These are phyloP conservation scores for Fragilaria crotonensis DNA, from an alignment of 108 stramenopile genomes.

Conservation along the genomic window DNA sequence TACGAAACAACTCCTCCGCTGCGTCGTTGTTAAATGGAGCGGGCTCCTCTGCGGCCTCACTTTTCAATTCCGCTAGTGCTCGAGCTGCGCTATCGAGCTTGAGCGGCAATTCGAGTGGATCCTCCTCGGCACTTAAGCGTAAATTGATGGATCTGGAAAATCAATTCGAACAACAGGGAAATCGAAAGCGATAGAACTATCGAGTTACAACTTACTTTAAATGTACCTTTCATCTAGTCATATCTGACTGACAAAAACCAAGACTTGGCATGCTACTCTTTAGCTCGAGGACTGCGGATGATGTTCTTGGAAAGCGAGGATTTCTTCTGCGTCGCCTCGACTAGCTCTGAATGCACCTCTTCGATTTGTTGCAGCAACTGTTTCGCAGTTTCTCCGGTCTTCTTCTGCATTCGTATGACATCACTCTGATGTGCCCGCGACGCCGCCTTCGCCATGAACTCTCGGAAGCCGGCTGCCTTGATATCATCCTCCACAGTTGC, in stretches of 20 bases:
- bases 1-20: slow-evolving; percentile 5
- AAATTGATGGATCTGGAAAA: slow-evolving; percentile 27
- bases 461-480: neutral
- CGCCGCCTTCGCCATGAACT: neutral
- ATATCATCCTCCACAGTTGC: neutral
- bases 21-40: slow-evolving; percentile 1
- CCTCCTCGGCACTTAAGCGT: slow-evolving; percentile 15
- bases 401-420: neutral
- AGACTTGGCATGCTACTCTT: too few species aligned
- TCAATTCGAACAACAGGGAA: slow-evolving; percentile 8
- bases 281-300: too few species aligned
- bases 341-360: too few species aligned
- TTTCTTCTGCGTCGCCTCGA: too few species aligned
- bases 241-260: too few species aligned
- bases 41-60: slow-evolving; percentile 14
- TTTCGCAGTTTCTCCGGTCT: neutral
- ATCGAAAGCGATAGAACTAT: slow-evolving; percentile 1
- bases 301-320: too few species aligned
- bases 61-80: slow-evolving; percentile 2
- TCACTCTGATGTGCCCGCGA: neutral
- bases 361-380: neutral
- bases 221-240: too few species aligned
- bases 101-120: neutral
- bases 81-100: neutral
- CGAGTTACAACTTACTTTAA: too few species aligned